Evolutionary conservation across 148 eudicot genomes (phyloP).

Genomic region (Pouteria glomerata): DNA sequence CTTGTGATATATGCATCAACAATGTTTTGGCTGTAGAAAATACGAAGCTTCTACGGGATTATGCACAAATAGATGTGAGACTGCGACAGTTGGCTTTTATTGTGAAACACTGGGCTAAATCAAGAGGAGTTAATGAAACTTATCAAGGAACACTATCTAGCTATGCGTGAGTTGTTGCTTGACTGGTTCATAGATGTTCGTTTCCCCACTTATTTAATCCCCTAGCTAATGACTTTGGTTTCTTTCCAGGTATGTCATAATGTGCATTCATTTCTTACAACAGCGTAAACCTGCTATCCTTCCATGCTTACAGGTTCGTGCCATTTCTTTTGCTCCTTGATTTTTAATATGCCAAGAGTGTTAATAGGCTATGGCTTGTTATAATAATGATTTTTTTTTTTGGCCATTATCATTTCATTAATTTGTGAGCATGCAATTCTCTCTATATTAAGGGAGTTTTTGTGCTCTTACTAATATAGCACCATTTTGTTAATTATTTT

Average conservation of each 20-base stretch:
- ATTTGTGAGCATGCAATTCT: neutral
- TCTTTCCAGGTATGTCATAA: conserved; percentile 78
- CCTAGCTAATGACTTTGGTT: conserved; percentile 16
- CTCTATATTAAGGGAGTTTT: neutral
- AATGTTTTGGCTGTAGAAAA: conserved; percentile 89
- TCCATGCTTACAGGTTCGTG: conserved; percentile 86
- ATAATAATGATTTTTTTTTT: too few relatives aligned
- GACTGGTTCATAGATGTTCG: neutral
- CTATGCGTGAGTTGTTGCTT: conserved; percentile 75
- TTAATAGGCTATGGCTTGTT: too few relatives aligned
- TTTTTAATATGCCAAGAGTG: neutral
- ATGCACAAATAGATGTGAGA: conserved; percentile 75
- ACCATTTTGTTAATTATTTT: neutral
- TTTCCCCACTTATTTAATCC: neutral
- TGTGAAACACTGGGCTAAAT: conserved; percentile 98
- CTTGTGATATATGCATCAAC: conserved; percentile 92
- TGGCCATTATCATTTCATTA: neutral
- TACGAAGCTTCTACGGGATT: conserved; percentile 85
- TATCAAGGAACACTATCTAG: conserved; percentile 95
- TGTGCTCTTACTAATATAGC: neutral
- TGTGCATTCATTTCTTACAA: conserved; percentile 97
- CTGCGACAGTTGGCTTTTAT: conserved; percentile 85
- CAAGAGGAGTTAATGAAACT: conserved; percentile 88
- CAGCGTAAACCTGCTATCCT: conserved; percentile 85
- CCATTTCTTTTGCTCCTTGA: neutral